phyloP scores from a whole-genome alignment of 805 yeast species.

The Saturnispora mendoncae region DNA sequence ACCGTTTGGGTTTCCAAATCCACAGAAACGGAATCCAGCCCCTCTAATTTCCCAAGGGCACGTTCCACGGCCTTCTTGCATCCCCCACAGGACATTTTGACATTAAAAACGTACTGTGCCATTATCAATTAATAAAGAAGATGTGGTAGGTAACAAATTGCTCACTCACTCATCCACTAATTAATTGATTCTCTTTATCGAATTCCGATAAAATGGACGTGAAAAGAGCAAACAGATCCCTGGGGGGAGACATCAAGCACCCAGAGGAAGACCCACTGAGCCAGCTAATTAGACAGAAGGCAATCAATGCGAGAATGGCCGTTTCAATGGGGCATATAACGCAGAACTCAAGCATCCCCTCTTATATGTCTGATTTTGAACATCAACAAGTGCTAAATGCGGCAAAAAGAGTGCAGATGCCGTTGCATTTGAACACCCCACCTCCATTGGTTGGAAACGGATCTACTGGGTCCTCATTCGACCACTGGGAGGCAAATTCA shows the following conservation, averaged over 20 bases:
- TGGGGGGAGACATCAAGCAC: no score
- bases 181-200: no score
- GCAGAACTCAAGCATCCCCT: background rate
- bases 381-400: conserved; percentile 9
- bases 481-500: background rate
- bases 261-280: background rate
- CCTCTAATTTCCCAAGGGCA: conserved; percentile 61
- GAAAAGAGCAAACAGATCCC: background rate
- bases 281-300: conserved; percentile 4
- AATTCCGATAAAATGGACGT: no score
- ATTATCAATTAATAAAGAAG: conserved; percentile 1
- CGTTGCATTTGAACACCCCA: conserved; percentile 20
- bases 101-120: conserved; percentile 70
- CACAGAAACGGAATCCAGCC: conserved; percentile 64
- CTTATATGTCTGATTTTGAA: conserved; percentile 12
- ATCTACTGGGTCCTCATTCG: conserved; percentile 24
- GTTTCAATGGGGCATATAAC: conserved; percentile 5
- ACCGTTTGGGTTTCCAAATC: conserved; percentile 78
- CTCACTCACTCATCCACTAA: background rate
- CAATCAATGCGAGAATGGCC: conserved; percentile 3
- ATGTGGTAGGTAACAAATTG: background rate
- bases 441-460: conserved; percentile 36
- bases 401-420: conserved; percentile 29
- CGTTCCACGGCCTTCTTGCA: conserved; percentile 83
- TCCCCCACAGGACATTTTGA: conserved; percentile 78